Percentiles rank a stretch among this genome's conserved stretches.
Evolutionary conservation across 208 protist species (phyloP).

Genomic region (Leishmania martiniquensis): DNA sequence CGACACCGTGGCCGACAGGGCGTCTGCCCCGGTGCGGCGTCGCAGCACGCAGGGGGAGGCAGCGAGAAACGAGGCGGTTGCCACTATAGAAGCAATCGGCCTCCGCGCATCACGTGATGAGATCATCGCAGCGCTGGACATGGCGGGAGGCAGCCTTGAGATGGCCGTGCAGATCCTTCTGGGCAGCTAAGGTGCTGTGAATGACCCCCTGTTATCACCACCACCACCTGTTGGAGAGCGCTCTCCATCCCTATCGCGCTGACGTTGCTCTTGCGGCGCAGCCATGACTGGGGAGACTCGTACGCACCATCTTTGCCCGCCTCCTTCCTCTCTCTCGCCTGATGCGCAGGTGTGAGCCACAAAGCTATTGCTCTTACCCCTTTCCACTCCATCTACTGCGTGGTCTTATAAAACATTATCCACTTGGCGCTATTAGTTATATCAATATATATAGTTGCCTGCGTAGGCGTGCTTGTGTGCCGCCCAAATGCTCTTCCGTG

Average conservation of each 20-base stretch:
- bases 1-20: background rate
- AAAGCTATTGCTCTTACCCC: background rate
- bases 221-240: background rate
- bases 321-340: background rate
- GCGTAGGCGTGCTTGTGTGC: background rate
- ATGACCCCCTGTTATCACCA: background rate
- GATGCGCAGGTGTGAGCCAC: background rate
- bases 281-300: background rate
- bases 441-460: background rate
- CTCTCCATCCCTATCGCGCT: background rate
- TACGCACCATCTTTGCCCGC: background rate
- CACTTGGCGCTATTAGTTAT: background rate
- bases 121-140: slow-evolving; percentile 46
- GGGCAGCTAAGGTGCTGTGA: slow-evolving; percentile 8
- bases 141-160: slow-evolving; percentile 50
- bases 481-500: background rate
- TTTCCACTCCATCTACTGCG: background rate
- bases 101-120: slow-evolving; percentile 43
- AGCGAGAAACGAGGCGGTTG: slow-evolving; percentile 27
- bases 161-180: slow-evolving; percentile 63
- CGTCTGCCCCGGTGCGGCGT: background rate
- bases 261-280: background rate
- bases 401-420: background rate
- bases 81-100: slow-evolving; percentile 57
- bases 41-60: slow-evolving; percentile 17